Percentiles rank a stretch among this genome's conserved stretches.
These are phyloP conservation scores for Dryas integrifolia DNA, from an alignment of 331 rosid genomes.

Conservation along the genomic window DNA sequence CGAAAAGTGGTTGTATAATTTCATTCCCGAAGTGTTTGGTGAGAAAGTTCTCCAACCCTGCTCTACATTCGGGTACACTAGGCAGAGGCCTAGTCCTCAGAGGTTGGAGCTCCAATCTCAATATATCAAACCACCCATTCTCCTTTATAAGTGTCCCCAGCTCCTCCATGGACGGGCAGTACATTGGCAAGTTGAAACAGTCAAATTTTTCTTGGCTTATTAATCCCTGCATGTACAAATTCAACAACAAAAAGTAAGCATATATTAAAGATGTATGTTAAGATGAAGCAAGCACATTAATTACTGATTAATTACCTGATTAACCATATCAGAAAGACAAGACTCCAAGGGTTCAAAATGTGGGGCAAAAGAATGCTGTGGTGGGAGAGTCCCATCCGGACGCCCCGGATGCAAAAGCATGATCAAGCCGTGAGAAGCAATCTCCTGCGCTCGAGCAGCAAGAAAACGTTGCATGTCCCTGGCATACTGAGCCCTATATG, in stretches of 20 bases:
- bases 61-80: background rate
- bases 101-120: background rate
- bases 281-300: too few relatives aligned
- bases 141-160: background rate
- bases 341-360: constrained; percentile 6
- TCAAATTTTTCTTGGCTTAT: background rate
- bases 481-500: constrained; percentile 14
- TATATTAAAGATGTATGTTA: too few relatives aligned
- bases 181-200: constrained; percentile 12
- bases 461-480: constrained; percentile 12
- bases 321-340: background rate
- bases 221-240: constrained; percentile 1
- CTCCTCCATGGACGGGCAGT: constrained; percentile 12
- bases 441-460: constrained; percentile 20
- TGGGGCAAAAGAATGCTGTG: background rate
- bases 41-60: background rate
- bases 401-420: constrained; percentile 7
- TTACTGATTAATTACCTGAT: background rate
- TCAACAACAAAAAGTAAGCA: too few relatives aligned
- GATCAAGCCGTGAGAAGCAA: constrained; percentile 18
- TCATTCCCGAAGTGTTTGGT: constrained; percentile 6
- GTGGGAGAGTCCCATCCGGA: background rate
- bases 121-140: background rate
- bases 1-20: constrained; percentile 4
- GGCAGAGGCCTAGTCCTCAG: accelerated